Conservation (phyloP, 805 yeast genomes). For the Candida vartiovaarae region DNA sequence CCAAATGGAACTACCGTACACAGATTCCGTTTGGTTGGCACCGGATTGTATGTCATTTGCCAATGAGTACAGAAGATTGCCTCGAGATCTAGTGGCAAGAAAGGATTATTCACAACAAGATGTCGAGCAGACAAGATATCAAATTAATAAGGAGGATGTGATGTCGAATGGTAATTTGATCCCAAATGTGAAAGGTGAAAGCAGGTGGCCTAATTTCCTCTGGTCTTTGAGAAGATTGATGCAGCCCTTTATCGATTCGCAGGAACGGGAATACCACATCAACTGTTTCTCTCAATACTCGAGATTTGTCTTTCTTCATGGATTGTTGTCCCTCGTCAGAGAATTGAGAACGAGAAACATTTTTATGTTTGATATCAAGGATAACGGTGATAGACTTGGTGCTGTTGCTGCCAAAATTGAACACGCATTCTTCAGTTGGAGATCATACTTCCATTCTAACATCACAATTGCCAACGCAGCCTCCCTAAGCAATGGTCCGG, state of each 20-base stretch:
- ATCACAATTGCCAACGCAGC: slow-evolving; percentile 21
- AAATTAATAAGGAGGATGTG: slow-evolving; percentile 9
- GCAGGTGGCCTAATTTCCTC: slow-evolving; percentile 31
- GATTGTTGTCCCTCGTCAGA: slow-evolving; percentile 23
- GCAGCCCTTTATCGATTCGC: slow-evolving; percentile 25
- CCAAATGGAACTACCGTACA: slow-evolving; percentile 37
- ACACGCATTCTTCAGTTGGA: slow-evolving; percentile 28
- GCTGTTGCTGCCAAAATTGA: slow-evolving; percentile 25
- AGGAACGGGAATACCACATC: slow-evolving; percentile 26
- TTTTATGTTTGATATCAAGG: slow-evolving; percentile 20
- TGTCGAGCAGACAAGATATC: slow-evolving; percentile 4
- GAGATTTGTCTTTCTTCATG: slow-evolving; percentile 29
- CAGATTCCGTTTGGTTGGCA: slow-evolving; percentile 40
- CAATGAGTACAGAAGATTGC: slow-evolving; percentile 23
- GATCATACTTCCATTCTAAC: slow-evolving; percentile 28
- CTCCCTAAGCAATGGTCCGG: not conserved
- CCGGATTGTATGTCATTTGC: slow-evolving; percentile 18
- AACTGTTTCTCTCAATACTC: slow-evolving; percentile 31
- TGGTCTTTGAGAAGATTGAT: slow-evolving; percentile 28
- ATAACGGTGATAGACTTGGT: slow-evolving; percentile 11
- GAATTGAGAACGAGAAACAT: slow-evolving; percentile 22
- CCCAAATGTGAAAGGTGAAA: slow-evolving; percentile 25
- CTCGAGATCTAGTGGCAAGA: slow-evolving; percentile 17
- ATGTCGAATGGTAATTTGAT: slow-evolving; percentile 13
- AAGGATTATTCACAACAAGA: not conserved